These are phyloP conservation scores for Diaporthe australafricana DNA, from an alignment of 2,329 filamentous ascomycete genomes.

Conservation along the genomic window DNA sequence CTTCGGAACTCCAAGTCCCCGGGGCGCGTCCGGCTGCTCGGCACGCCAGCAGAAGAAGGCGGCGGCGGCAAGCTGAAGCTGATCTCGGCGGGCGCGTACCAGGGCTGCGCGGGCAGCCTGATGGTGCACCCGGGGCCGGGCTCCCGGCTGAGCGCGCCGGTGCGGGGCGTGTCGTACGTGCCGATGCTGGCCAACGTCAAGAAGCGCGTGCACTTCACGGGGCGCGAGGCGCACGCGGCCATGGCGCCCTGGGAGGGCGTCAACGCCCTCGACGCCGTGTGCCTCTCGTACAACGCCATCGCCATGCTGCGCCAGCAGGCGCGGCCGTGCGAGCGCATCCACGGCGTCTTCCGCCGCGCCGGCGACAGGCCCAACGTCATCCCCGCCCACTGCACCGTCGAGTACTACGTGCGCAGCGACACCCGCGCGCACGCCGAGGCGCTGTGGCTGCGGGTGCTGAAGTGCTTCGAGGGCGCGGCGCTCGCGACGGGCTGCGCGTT, in stretches of 20 bases:
- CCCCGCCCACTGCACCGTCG: slow-evolving; percentile 50
- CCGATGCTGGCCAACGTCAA: slow-evolving; percentile 48
- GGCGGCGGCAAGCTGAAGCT: slow-evolving; percentile 55
- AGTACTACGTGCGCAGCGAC: slow-evolving; percentile 58
- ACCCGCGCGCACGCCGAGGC: slow-evolving; percentile 49
- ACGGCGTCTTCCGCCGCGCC: slow-evolving; percentile 57
- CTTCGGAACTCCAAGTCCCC: slow-evolving; percentile 45
- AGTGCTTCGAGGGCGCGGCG: slow-evolving; percentile 50
- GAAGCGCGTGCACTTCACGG: slow-evolving; percentile 54
- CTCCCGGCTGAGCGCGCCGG: slow-evolving; percentile 34
- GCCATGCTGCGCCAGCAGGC: slow-evolving; percentile 63
- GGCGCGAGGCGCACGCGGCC: slow-evolving; percentile 59
- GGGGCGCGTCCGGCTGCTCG: slow-evolving; percentile 53
- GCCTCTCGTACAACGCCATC: slow-evolving; percentile 54
- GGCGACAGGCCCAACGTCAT: slow-evolving; percentile 54
- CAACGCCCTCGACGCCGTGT: slow-evolving; percentile 62
- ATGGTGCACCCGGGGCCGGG: slow-evolving; percentile 50
- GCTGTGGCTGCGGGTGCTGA: slow-evolving; percentile 46
- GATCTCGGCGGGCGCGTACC: slow-evolving; percentile 48
- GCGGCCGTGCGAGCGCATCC: slow-evolving; percentile 59
- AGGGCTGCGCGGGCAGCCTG: slow-evolving; percentile 52
- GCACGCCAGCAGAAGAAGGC: slow-evolving; percentile 57
- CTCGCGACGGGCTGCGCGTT: slow-evolving; percentile 49
- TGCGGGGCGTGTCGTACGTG: slow-evolving; percentile 43
- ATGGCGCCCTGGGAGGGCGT: slow-evolving; percentile 61